Evolutionary conservation across 345 rosid species (phyloP).

Genomic region (thale cress (Arabidopsis thaliana)): TAIR10.1 NC_003074.8:2098001-2098500

Average conservation of each 20-base stretch:
- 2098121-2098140: slow-evolving; percentile 98
- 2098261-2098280: slow-evolving; percentile 23
- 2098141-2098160: slow-evolving; percentile 89
- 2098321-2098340: slow-evolving; percentile 15
- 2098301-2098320: background rate
- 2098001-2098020: slow-evolving; percentile 97
- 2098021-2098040: slow-evolving; percentile 50
- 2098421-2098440: slow-evolving; percentile 92
- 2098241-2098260: slow-evolving; percentile 73
- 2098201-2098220: slow-evolving; percentile 86
- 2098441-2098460: slow-evolving; percentile 98
- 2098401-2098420: slow-evolving; percentile 69
- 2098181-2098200: slow-evolving; percentile 94
- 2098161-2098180: slow-evolving; percentile 91
- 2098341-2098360: background rate
- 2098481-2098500: slow-evolving; percentile 93
- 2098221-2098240: slow-evolving; percentile 91
- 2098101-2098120: slow-evolving; percentile 36
- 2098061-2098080: background rate
- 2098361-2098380: slow-evolving; percentile 5
- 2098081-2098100: slow-evolving; percentile 15
- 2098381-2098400: slow-evolving; percentile 57
- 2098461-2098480: slow-evolving; percentile 84
- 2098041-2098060: slow-evolving; percentile 11
- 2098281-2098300: slow-evolving; percentile 25